These are phyloP conservation scores for Daldinia grandis DNA, from an alignment of 495 filamentous ascomycete species.

Conservation along the genomic window DNA sequence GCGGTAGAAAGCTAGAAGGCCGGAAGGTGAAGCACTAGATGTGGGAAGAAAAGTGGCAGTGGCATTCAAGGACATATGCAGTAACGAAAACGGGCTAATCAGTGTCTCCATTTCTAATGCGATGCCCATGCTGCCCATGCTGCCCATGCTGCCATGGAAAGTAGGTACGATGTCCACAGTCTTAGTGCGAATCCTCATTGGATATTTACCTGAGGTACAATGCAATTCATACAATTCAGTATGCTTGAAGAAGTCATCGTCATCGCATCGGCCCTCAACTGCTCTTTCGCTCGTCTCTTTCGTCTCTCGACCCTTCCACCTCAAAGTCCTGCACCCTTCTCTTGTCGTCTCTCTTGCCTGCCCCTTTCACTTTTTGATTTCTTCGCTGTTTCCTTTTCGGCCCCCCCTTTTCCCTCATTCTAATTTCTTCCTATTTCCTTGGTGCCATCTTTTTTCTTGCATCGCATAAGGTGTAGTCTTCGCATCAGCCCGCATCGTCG, in stretches of 20 bases:
- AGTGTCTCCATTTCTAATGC: slow-evolving; percentile 29
- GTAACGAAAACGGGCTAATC: slow-evolving; percentile 34
- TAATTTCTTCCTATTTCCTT: slow-evolving; percentile 20
- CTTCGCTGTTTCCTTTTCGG: slow-evolving; percentile 17
- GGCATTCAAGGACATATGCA: background rate
- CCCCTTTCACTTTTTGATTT: slow-evolving; percentile 30
- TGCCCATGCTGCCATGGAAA: background rate
- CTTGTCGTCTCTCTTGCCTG: slow-evolving; percentile 13
- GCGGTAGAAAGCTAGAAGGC: background rate
- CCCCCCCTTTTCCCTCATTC: background rate
- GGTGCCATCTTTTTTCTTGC: slow-evolving; percentile 9
- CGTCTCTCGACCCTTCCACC: slow-evolving; percentile 13
- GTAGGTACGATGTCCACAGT: slow-evolving; percentile 8
- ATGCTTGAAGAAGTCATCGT: slow-evolving; percentile 34
- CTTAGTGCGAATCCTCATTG: slow-evolving; percentile 27
- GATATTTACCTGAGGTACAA: slow-evolving; percentile 26
- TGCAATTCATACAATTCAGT: slow-evolving; percentile 25
- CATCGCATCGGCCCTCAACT: slow-evolving; percentile 28
- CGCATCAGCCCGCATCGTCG: slow-evolving; percentile 22
- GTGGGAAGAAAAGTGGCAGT: slow-evolving; percentile 12
- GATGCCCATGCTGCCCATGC: slow-evolving; percentile 17
- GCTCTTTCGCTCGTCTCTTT: background rate
- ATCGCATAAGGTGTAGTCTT: slow-evolving; percentile 30
- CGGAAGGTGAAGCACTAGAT: background rate
- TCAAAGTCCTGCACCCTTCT: slow-evolving; percentile 14